A percentile compares a stretch with the other conserved stretches of the same genome.
Evolutionary conservation across 2,329 filamentous ascomycete genomes (phyloP).

Genomic region (Chaetomium sp.): DNA sequence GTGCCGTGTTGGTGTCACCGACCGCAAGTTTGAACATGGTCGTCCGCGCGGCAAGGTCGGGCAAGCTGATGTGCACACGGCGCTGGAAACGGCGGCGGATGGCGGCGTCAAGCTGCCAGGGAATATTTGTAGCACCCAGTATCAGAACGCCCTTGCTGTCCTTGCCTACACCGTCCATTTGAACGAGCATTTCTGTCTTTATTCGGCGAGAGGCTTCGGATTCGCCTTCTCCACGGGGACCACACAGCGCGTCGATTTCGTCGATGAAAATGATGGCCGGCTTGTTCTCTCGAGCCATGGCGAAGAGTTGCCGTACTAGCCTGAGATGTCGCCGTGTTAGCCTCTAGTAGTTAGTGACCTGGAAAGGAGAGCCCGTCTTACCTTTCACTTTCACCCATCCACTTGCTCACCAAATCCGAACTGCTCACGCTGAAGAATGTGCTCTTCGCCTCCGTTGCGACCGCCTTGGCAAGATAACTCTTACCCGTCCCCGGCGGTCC

Average conservation of each 20-base stretch:
- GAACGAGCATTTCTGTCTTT: slow-evolving; percentile 96
- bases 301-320: slow-evolving; percentile 94
- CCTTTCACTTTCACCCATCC: slow-evolving; percentile 99
- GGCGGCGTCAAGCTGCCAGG: slow-evolving; percentile 95
- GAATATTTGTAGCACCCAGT: slow-evolving; percentile 95
- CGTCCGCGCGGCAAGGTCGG: slow-evolving; percentile 82
- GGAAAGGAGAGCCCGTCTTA: slow-evolving; percentile 45
- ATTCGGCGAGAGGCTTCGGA: slow-evolving; percentile 96
- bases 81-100: slow-evolving; percentile 96
- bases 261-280: slow-evolving; percentile 99
- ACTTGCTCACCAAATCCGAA: slow-evolving; percentile 96
- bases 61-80: slow-evolving; percentile 91
- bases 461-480: slow-evolving; percentile 94
- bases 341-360: not conserved
- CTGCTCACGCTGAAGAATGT: slow-evolving; percentile 99
- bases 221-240: slow-evolving; percentile 89
- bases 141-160: slow-evolving; percentile 94
- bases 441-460: slow-evolving; percentile 97
- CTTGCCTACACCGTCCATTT: slow-evolving; percentile 98
- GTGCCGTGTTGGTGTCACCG: slow-evolving; percentile 86
- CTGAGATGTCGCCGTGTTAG: slow-evolving; percentile 48
- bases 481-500: slow-evolving; percentile 97
- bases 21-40: slow-evolving; percentile 95
- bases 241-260: slow-evolving; percentile 95
- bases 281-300: slow-evolving; percentile 97